Evolutionary conservation across 352 stramenopile species (phyloP), one percentile per base, ranked within the genome.

Genomic region (Peronosclerospora sorghi): DNA sequence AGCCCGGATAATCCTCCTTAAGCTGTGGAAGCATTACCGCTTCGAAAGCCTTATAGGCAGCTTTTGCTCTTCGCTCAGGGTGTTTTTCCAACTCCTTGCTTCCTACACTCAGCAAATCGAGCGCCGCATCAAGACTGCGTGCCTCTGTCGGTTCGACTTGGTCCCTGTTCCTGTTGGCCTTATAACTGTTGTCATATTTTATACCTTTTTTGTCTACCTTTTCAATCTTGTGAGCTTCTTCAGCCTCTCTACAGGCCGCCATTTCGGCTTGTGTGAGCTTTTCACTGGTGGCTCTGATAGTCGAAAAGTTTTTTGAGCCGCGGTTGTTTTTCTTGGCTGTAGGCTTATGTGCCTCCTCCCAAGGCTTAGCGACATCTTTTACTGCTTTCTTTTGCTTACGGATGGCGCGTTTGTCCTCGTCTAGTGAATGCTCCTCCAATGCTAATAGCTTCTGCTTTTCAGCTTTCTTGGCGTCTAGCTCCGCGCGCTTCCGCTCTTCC

Each of bases 1-100:
- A 52, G 1, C 75, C 68, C 4, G 73, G 75, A 52, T 63, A 88
- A 35, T 88, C 75, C 42, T 75, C 57, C 43, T 67, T 75, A 38
- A 88, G 45, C 54, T 85, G 56, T 7, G 70, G 73, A 59, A 88
- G 43, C 67, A 73, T 84, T 6, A 57, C 62, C 45, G 86, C 75
- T 49, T 86, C 75, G 45, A 82, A 88, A 10, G 75, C 75, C 61
- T 86, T 88, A 62, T 83, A 88, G 1, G 73, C 75, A 19, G 75
- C 73, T 64, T 88, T 88, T 45, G 65, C 66, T 32, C 71, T 64
- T 47, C 73, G 70, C 34, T 85, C 73, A 26, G 75, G 75, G 52
- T 87, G 75, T 41, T 78, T 75, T 27, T 73, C 50, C 23, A 61
- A 9, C 3, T 78, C 73, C 44, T 79, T 75, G 30, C 76, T 66